Base-by-base conservation (phyloP, 2,329 filamentous ascomycete genomes). In the Fusarium subtropicale region DNA sequence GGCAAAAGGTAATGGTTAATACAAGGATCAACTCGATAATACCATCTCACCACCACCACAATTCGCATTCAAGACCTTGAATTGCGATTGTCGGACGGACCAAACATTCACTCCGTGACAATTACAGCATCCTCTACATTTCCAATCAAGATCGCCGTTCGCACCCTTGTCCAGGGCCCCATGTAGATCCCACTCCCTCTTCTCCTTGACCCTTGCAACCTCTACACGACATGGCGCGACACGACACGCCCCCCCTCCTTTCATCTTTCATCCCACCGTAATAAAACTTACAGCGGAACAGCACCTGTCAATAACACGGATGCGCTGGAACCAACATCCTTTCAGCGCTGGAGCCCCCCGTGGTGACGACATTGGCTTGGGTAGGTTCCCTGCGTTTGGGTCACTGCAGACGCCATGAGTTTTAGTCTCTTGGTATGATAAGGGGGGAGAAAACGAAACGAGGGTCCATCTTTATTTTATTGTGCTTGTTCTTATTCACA, bases 291-390 rank as follows among this genome's bases (percentile, higher is more conserved):
- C 44, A 47, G 31, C 18, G 41, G n/a, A 22, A 51, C 34, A 38
- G 34, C 34, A 16, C 24, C 48, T 46, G n/a, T 31, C 45, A 60
- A 66, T 39, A 62, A 34, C 64, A 51, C 42, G 42, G 36, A 42
- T 47, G 22, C 53, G 58, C 64, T 56, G 53, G 47, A 58, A 39
- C 42, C 57, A 59, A 60, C 64, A 58, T 52, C 31, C 34, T 5
- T 42, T 41, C 36, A 60, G 65, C 50, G 34, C 52, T 57, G 46
- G 44, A 46, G 28, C 22, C 30, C 20, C 38, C 20, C 20, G 48
- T 60, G 61, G 67, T 71, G 67, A 70, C 67, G 67, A 70, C 67
- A 70, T 70, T 38, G 34, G 26, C 26, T 46, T 39, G 20, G n/a
- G 12, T 22, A 39, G n/a, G 12, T 22, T 50, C 57, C 61, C 31